phyloP scores from a whole-genome alignment of 148 eudicot species.

The Heliosperma pusillum region DNA sequence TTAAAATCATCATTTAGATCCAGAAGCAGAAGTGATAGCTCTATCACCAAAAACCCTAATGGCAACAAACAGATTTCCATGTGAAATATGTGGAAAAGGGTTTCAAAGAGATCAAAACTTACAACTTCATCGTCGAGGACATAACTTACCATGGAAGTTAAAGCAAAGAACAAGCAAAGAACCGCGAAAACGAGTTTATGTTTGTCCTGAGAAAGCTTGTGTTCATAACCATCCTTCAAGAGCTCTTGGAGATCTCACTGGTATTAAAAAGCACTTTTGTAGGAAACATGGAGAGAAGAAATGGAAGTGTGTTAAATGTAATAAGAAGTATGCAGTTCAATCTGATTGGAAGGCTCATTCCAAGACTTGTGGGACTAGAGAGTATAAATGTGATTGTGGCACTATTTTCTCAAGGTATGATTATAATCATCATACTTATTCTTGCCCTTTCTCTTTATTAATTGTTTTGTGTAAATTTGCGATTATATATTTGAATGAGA shows the following conservation, averaged over 20 bases:
- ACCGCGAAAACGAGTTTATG: conserved; percentile 70
- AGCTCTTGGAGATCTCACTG: conserved; percentile 87
- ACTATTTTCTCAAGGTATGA: conserved; percentile 81
- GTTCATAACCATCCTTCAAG: conserved; percentile 87
- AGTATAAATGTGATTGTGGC: conserved; percentile 92
- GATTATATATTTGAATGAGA: too few species aligned
- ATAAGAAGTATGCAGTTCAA: conserved; percentile 85
- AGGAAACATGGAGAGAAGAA: conserved; percentile 97
- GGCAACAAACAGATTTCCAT: conserved; percentile 94
- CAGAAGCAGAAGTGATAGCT: conserved; percentile 94
- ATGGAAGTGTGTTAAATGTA: conserved; percentile 96
- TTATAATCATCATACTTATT: not conserved
- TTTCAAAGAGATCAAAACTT: conserved; percentile 87
- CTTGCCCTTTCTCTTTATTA: too few species aligned
- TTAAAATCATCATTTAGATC: conserved; percentile 44
- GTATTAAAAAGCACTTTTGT: conserved; percentile 89
- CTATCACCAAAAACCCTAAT: conserved; percentile 85
- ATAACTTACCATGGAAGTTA: conserved; percentile 94
- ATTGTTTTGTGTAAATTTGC: too few species aligned
- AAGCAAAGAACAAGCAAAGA: conserved; percentile 83
- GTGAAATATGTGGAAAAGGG: conserved; percentile 95
- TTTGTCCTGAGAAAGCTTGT: conserved; percentile 82
- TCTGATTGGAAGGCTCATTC: conserved; percentile 98
- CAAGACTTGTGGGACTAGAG: conserved; percentile 94
- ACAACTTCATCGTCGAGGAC: conserved; percentile 84